phyloP scores from a whole-genome alignment of 1,284 basidiomycete genomes.

The Taiwanofungus camphoratus region DNA sequence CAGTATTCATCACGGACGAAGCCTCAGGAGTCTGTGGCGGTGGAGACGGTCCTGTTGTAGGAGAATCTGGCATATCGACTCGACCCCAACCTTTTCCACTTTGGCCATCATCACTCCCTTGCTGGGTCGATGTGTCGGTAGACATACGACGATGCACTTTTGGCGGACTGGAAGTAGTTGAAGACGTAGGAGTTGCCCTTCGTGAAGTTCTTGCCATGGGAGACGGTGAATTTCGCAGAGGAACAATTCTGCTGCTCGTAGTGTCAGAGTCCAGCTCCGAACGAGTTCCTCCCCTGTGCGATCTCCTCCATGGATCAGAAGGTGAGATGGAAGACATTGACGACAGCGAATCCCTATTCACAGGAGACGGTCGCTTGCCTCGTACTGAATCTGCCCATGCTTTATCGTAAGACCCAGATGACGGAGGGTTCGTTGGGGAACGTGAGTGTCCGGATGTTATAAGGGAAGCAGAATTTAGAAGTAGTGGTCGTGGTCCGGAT shows the following conservation, averaged over 20 bases:
- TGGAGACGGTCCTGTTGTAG: slow-evolving; percentile 35
- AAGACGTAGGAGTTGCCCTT: slow-evolving; percentile 22
- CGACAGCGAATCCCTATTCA: slow-evolving; percentile 51
- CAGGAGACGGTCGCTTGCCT: slow-evolving; percentile 28
- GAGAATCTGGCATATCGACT: slow-evolving; percentile 34
- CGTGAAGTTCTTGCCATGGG: slow-evolving; percentile 59
- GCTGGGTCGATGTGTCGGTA: slow-evolving; percentile 16
- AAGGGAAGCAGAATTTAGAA: slow-evolving; percentile 43
- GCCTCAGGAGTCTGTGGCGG: slow-evolving; percentile 37
- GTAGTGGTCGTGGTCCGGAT: slow-evolving; percentile 46
- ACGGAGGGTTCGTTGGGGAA: slow-evolving; percentile 34
- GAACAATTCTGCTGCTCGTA: slow-evolving; percentile 47
- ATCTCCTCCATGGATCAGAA: slow-evolving; percentile 29
- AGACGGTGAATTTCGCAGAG: slow-evolving; percentile 60
- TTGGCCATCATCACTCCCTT: slow-evolving; percentile 14
- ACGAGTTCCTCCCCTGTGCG: slow-evolving; percentile 22
- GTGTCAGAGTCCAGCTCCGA: slow-evolving; percentile 54
- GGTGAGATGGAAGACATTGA: slow-evolving; percentile 59
- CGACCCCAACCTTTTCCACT: slow-evolving; percentile 29
- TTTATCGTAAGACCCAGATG: slow-evolving; percentile 21
- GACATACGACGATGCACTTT: slow-evolving; percentile 17
- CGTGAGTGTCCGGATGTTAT: slow-evolving; percentile 34
- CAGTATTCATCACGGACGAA: slow-evolving; percentile 14
- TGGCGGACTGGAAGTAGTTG: slow-evolving; percentile 23
- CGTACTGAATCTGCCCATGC: slow-evolving; percentile 50